Percentiles rank a stretch among this genome's conserved stretches.
Evolutionary conservation across 176 grass and related monocot species (phyloP).

Genomic region (Thalia dealbata): DNA sequence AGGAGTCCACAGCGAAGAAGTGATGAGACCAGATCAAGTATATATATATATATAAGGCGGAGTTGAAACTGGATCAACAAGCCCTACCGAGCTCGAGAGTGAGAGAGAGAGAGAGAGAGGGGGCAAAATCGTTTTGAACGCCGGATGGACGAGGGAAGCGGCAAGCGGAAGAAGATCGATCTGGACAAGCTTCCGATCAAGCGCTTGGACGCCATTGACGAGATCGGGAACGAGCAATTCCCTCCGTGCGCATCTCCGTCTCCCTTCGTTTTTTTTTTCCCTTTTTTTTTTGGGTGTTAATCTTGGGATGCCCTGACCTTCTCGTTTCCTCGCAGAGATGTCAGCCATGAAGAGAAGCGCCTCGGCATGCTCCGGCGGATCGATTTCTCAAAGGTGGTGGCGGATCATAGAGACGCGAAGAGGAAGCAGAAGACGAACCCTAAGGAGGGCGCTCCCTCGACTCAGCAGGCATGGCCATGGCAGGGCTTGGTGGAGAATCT

Average conservation of each 20-base stretch:
- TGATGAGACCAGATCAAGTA: no score
- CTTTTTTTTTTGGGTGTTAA: not conserved
- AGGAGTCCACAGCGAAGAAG: no score
- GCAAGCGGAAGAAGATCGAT: conserved; percentile 41
- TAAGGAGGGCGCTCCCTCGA: conserved; percentile 27
- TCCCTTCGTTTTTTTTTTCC: not conserved
- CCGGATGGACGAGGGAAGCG: conserved; percentile 20
- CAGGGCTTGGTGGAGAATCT: conserved; percentile 75
- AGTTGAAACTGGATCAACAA: not conserved
- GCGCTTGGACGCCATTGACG: conserved; percentile 68
- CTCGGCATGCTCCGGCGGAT: conserved; percentile 58
- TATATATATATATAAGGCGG: not conserved
- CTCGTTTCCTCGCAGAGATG: conserved; percentile 31
- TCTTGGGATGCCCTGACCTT: not conserved
- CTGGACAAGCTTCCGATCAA: conserved; percentile 92
- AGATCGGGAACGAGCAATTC: conserved; percentile 86
- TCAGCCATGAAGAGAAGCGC: conserved; percentile 66
- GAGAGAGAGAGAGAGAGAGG: not conserved
- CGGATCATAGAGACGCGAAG: conserved; percentile 48
- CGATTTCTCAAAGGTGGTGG: conserved; percentile 70
- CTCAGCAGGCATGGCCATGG: conserved; percentile 56
- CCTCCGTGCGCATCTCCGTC: conserved; percentile 36
- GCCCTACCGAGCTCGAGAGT: not conserved
- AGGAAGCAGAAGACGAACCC: conserved; percentile 46
- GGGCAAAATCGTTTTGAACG: no score